Evolutionary conservation across 805 yeast genomes (phyloP), one percentile per base, ranked within the genome.

Genomic region (Zygotorulaspora chibaensis): DNA sequence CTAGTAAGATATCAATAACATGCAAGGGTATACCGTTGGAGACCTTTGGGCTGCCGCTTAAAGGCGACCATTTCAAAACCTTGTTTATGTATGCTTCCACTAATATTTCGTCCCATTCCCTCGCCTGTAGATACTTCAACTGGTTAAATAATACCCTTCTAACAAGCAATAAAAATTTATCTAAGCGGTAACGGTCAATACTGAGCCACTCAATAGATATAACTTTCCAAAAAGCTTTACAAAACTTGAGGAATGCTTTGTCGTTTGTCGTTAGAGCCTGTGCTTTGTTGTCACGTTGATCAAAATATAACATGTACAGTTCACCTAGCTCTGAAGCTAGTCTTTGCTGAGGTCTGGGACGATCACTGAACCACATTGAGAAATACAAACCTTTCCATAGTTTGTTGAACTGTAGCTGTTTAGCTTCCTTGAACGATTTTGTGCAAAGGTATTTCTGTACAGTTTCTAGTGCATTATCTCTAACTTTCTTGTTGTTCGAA

Each of bases 321-420:
- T 66, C 71, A 2, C 91, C 95, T 51, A 93, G 70, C 35, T 78
- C 80, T 39, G 74, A 76, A 2, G 96, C 95, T 31, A 93, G 70
- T 48, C 82, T 70, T 65, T 89, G 96, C 67, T 93, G 99, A 18
- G 96, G 93, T 57, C 84, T 75, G 23, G 96, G 96, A 61, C 90
- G 79, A 65, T 93, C 99, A 62, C 95, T 79, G 69, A 84, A 88
- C 98, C 99, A 93, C 96, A 93, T 87, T 9, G 96, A 79, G 62
- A 75, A 93, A 67, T 84, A 93, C 34, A 93, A 73, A n/a, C 98
- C 99, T 67, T 87, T 89, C 97, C 99, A 93, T 48, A 93, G 70
- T 63, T 91, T 90, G 54, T 85, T 85, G 52, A 80, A 72, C 43
- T 88, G 93, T 33, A 76, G 59, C 38, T 61, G 70, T 34, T 62